phyloP scores from a whole-genome alignment of 2,329 filamentous ascomycete species.

The Fusarium musae region DNA sequence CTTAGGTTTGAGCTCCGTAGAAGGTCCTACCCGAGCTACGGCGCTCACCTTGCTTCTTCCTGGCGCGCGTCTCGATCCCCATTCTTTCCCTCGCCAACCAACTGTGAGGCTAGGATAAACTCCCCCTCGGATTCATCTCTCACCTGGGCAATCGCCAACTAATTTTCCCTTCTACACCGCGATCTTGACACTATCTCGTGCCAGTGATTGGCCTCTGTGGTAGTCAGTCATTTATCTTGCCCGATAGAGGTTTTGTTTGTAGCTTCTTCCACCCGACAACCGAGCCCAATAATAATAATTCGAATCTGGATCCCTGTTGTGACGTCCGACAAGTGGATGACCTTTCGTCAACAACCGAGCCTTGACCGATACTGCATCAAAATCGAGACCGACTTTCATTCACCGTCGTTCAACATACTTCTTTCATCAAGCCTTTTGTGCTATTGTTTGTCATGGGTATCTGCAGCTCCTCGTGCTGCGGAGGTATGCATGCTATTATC shows the following conservation, averaged over 20 bases:
- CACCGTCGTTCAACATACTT: slow-evolving; percentile 20
- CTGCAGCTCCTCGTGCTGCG: slow-evolving; percentile 70
- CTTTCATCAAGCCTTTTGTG: slow-evolving; percentile 21
- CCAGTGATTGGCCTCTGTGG: slow-evolving; percentile 30
- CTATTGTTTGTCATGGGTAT: slow-evolving; percentile 64
- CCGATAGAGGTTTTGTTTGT: slow-evolving; percentile 23
- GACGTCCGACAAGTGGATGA: slow-evolving; percentile 39
- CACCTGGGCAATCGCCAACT: slow-evolving; percentile 23
- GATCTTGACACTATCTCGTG: slow-evolving; percentile 28
- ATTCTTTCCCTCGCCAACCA: slow-evolving; percentile 42
- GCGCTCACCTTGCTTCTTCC: slow-evolving; percentile 36
- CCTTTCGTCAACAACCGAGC: slow-evolving; percentile 33
- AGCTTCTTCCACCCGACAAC: slow-evolving; percentile 27
- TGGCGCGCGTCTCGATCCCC: slow-evolving; percentile 39
- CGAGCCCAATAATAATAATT: slow-evolving; percentile 39
- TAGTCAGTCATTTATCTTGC: slow-evolving; percentile 8
- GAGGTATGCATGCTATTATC: slow-evolving; percentile 48
- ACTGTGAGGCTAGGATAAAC: slow-evolving; percentile 33
- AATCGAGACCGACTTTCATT: slow-evolving; percentile 18
- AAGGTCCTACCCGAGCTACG: slow-evolving; percentile 29
- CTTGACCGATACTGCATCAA: slow-evolving; percentile 22
- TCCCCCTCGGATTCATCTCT: slow-evolving; percentile 37
- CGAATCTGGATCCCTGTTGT: slow-evolving; percentile 36
- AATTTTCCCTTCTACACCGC: slow-evolving; percentile 32
- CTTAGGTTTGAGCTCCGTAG: slow-evolving; percentile 25